Percentiles rank a stretch among this genome's conserved stretches.
Evolutionary conservation across 2,329 filamentous ascomycete genomes (phyloP).

Genomic region (Verticillium zaregamsianum): DNA sequence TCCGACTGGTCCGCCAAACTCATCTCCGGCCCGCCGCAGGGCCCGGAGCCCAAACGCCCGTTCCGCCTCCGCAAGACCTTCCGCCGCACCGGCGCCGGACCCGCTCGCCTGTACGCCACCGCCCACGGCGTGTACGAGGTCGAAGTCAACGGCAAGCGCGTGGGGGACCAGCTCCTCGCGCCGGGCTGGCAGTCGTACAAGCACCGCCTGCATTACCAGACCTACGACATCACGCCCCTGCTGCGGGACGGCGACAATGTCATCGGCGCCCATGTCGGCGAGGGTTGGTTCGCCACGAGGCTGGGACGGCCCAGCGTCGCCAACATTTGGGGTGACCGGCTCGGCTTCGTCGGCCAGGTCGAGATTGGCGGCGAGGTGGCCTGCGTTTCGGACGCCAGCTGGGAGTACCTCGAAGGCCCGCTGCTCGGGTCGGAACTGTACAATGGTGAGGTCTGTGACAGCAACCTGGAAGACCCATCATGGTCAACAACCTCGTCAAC

Average conservation of each 20-base stretch:
- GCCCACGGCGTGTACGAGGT: conserved; percentile 39
- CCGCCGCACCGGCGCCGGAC: conserved; percentile 15
- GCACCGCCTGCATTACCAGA: conserved; percentile 45
- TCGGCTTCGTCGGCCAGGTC: conserved; percentile 3
- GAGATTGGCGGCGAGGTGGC: conserved; percentile 1
- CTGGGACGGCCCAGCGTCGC: conserved; percentile 18
- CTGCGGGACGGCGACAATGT: conserved; percentile 32
- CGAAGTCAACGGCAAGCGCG: conserved; percentile 38
- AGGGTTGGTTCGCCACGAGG: conserved; percentile 46
- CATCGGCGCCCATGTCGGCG: conserved; percentile 40
- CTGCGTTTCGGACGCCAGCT: conserved; percentile 28
- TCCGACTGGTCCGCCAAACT: neutral
- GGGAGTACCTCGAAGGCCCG: conserved; percentile 27
- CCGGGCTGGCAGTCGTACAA: conserved; percentile 50
- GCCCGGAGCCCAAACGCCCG: conserved; percentile 20
- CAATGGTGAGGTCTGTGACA: conserved; percentile 48
- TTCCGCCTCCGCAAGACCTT: conserved; percentile 30
- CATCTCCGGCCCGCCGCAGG: neutral
- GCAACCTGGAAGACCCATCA: conserved; percentile 15
- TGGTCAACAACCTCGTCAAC: conserved; percentile 1
- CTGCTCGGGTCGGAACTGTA: conserved; percentile 40
- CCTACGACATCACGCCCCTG: conserved; percentile 42
- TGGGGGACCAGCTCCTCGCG: conserved; percentile 36
- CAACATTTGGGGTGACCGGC: conserved; percentile 3
- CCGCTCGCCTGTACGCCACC: conserved; percentile 42